Evolutionary conservation across 2,329 filamentous ascomycete genomes (phyloP).

Genomic region (Pseudogymnoascus sp.): DNA sequence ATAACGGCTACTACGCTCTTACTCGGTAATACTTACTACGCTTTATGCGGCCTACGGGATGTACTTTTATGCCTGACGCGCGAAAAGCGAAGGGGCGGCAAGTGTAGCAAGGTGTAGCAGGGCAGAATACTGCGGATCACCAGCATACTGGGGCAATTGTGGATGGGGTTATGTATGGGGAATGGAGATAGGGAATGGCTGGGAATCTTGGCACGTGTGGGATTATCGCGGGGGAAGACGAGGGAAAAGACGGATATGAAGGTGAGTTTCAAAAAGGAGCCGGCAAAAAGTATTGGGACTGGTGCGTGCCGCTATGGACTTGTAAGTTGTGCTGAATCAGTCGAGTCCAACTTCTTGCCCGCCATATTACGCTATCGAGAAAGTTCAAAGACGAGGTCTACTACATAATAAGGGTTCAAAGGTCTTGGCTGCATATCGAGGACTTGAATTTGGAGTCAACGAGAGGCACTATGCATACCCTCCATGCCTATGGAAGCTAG

Average conservation of each 20-base stretch:
- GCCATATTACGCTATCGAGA: neutral
- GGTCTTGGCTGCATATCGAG: neutral
- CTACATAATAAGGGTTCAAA: neutral
- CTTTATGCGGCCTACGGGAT: no score
- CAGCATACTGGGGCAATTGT: neutral
- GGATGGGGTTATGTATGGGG: neutral
- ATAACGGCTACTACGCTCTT: neutral
- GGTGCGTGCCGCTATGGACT: neutral
- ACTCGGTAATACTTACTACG: neutral
- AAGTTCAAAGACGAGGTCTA: neutral
- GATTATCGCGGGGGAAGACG: conserved; percentile 3
- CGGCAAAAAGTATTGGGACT: neutral
- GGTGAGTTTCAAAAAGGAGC: neutral
- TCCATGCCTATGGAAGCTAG: no score
- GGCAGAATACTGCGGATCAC: neutral
- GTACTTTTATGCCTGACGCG: neutral
- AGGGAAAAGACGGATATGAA: neutral
- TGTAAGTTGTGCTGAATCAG: neutral
- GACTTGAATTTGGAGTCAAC: neutral
- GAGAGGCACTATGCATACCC: neutral
- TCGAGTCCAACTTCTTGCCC: neutral
- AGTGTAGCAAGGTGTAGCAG: neutral
- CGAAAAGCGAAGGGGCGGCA: neutral
- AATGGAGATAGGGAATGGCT: neutral
- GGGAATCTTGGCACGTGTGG: neutral